Evolutionary conservation across 1,284 basidiomycete species (phyloP).

Genomic region (Paramarasmius palmivorus): DNA sequence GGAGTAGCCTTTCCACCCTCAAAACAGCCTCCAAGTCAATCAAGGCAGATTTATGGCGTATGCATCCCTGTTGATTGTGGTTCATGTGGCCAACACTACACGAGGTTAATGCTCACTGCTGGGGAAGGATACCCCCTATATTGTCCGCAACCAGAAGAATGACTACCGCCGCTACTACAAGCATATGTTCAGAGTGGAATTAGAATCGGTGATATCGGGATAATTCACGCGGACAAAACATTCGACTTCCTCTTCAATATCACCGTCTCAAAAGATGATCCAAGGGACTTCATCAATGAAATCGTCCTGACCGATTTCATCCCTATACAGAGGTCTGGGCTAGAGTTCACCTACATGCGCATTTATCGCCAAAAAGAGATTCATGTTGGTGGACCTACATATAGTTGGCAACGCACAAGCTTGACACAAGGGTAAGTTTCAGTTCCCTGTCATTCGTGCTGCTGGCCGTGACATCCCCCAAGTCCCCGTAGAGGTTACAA

Average conservation of each 20-base stretch:
- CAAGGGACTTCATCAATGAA: too few species aligned
- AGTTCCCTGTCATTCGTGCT: too few species aligned
- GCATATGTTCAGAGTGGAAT: constrained; percentile 26
- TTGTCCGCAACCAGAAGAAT: constrained; percentile 28
- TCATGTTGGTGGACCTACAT: constrained; percentile 1
- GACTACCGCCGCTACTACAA: constrained; percentile 18
- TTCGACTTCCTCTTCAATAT: constrained; percentile 38
- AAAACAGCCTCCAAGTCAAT: too few species aligned
- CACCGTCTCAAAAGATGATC: constrained; percentile 20
- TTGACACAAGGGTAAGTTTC: too few species aligned
- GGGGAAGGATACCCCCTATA: constrained; percentile 31
- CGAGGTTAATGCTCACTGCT: constrained; percentile 6
- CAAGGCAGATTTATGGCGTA: too few species aligned
- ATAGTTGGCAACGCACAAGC: neutral
- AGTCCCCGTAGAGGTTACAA: constrained; percentile 2
- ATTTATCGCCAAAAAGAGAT: constrained; percentile 7
- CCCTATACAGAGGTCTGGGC: constrained; percentile 5
- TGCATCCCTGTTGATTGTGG: too few species aligned
- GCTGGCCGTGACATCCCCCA: too few species aligned
- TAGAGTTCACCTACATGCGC: constrained; percentile 15
- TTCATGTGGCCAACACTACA: too few species aligned
- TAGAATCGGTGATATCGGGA: constrained; percentile 29
- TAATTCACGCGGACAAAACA: constrained; percentile 26
- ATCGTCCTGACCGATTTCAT: constrained; percentile 14
- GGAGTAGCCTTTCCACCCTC: too few species aligned